phyloP scores from a whole-genome alignment of 192 early-diverging fungal species.

The Backusella mclennaniae region DNA sequence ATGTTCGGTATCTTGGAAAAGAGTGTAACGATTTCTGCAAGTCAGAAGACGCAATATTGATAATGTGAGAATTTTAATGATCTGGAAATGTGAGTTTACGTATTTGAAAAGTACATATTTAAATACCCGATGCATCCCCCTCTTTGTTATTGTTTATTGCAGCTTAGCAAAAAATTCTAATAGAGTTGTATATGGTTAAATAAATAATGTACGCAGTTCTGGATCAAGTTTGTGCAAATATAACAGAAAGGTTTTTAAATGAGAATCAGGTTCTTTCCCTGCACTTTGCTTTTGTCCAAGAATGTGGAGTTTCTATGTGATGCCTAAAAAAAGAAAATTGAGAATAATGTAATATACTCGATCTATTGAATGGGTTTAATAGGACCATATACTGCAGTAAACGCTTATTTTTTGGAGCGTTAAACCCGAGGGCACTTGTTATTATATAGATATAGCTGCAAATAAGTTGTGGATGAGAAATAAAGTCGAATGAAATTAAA shows the following conservation, averaged over 20 bases:
- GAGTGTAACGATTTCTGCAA: neutral
- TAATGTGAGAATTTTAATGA: neutral
- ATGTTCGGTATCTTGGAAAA: neutral
- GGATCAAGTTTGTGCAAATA: neutral
- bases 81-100: neutral
- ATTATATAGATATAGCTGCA: too few relatives aligned
- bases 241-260: neutral
- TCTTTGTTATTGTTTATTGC: neutral
- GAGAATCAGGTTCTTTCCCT: too few relatives aligned
- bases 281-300: too few relatives aligned
- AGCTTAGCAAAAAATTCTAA: neutral
- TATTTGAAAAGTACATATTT: neutral
- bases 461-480: too few relatives aligned
- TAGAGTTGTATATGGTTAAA: neutral
- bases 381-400: too few relatives aligned
- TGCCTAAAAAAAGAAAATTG: too few relatives aligned
- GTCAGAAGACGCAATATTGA: neutral
- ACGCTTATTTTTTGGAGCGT: too few relatives aligned
- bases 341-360: too few relatives aligned
- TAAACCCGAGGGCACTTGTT: too few relatives aligned
- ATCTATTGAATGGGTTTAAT: too few relatives aligned
- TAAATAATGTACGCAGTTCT: neutral
- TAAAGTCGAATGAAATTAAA: too few relatives aligned
- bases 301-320: too few relatives aligned
- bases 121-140: neutral